Base-by-base conservation (phyloP, 1,284 basidiomycete species). In the Cryptococcus sp. region DNA sequence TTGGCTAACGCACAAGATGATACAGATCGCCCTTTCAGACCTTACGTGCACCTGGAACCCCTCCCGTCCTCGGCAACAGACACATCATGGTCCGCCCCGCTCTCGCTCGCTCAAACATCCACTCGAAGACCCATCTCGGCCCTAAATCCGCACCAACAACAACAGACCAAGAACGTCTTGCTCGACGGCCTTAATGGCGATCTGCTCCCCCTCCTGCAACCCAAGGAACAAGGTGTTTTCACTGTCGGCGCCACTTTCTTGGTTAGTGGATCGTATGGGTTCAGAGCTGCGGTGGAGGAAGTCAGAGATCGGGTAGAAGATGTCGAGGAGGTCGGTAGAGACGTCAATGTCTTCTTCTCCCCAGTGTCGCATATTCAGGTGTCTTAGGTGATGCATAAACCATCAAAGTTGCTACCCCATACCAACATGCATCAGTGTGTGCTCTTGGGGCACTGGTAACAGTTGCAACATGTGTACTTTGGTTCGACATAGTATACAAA, bases 171-270 rank as follows among this genome's bases (percentile, higher is more conserved):
- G 48, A 84, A 89, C 66, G 74, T 91, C 53, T 78, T 90, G 17
- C 83, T 84, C 64, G 88, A 93, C 73, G 90, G 91, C 8, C 75
- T 84, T 7, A 76, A 85, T 16, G 79, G 80, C 5, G 82, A 86
- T 42, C 80, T 89, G 39, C 81, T 86, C 3, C 67, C 90, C 1
- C 85, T 89, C 39, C 79, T 79, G 7, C 38, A 81, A 39, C 76
- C 78, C 10, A 86, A 85, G 0, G 82, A 85, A 57, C 82, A 82
- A 13, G 79, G 78, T 40, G 80, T 82, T 39, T 71, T 86, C n/a
- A 82, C 84, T 46, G 80, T 86, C 0, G 83, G 86, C 2, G 68
- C 91, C 4, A 88, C 86, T 61, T 91, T 95, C 76, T 82, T 94
- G 20, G 84, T 89, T 7, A 80, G 81, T 48, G 92, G 92, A 5